Base-by-base conservation (phyloP, 139 green algal species). In the Coelastrella sp. region DNA sequence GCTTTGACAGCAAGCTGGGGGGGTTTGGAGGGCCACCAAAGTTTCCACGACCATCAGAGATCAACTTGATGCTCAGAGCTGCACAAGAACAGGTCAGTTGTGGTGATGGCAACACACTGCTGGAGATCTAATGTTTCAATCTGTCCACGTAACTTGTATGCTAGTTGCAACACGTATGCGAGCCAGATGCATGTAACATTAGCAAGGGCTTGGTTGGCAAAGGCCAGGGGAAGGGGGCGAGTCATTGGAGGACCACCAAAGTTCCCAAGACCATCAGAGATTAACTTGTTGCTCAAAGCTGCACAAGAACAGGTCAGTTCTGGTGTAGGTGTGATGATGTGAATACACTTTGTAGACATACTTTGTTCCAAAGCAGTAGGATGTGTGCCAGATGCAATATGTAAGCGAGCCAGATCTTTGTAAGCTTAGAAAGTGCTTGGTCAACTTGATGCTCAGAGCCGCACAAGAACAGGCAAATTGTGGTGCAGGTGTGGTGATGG, bases 241-340 rank as follows among this genome's bases (percentile, higher is more conserved):
- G n/a, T n/a, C n/a, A 99, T 99, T 91, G 96, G 97, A 8, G 65
- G 60, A 4, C 94, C 97, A 2, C 97, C 97, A 60, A 99, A 99
- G 92, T 99, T 99, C 88, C 97, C 97, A 0, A 93, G 97, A 5
- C 97, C 97, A 0, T 93, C 91, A 3, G 97, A 99, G 92, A 92
- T 99, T 1, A 47, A 47, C 32, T 47, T 47, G 32, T 2, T 47
- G 32, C 32, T 47, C 32, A 47, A 1, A 47, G 32, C 32, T 1
- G 32, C 32, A 47, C 32, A 47, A 47, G 32, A 47, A 47, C 32
- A 47, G 32, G 32, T 47, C 16, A 22, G 57, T 14, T 7, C 4
- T 6, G 7, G 74, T 76, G 32, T 47, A 47, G 32, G 32, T 47
- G 32, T 47, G 32, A 47, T 47, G 32, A 47, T 47, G 32, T 47